Percentiles rank a stretch among this genome's conserved stretches.
Conservation (phyloP, 805 yeast species). For the Hanseniaspora mollemarum region DNA sequence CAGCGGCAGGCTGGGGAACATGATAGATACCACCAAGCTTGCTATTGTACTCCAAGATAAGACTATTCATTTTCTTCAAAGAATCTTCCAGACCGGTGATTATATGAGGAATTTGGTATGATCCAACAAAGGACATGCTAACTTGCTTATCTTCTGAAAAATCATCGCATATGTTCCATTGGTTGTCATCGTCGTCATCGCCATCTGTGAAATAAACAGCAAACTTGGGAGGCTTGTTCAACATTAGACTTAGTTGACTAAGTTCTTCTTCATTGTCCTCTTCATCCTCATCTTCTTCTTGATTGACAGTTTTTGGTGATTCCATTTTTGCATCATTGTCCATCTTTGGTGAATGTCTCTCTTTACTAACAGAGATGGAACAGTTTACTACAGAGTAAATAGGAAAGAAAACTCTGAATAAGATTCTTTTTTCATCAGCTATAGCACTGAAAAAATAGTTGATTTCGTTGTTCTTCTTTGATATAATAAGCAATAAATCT, state of each 20-base stretch:
- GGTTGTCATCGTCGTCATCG: constrained; percentile 40
- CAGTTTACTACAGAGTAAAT: constrained; percentile 48
- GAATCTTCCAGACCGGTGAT: constrained; percentile 47
- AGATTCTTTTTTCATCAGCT: constrained; percentile 52
- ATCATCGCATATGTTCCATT: constrained; percentile 75
- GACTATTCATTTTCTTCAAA: constrained; percentile 43
- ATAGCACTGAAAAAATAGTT: constrained; percentile 71
- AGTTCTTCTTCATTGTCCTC: constrained; percentile 22
- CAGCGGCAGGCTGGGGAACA: constrained; percentile 14
- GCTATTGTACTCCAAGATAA: constrained; percentile 38
- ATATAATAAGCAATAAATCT: constrained; percentile 58
- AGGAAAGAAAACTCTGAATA: constrained; percentile 65
- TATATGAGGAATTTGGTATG: constrained; percentile 56
- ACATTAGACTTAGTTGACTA: constrained; percentile 40
- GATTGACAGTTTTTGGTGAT: constrained; percentile 10
- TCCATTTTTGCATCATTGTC: not conserved
- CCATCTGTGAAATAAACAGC: constrained; percentile 62
- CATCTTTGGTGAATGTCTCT: constrained; percentile 12
- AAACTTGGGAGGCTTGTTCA: constrained; percentile 59
- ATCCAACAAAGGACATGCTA: constrained; percentile 51
- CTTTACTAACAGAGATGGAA: constrained; percentile 42
- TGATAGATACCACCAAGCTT: constrained; percentile 18
- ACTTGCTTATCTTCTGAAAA: constrained; percentile 78
- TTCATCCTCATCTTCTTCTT: constrained; percentile 19
- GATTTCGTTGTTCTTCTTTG: constrained; percentile 58